Conservation (phyloP, 1,139 yeast species). For the Saccharomyces hybrid region DNA sequence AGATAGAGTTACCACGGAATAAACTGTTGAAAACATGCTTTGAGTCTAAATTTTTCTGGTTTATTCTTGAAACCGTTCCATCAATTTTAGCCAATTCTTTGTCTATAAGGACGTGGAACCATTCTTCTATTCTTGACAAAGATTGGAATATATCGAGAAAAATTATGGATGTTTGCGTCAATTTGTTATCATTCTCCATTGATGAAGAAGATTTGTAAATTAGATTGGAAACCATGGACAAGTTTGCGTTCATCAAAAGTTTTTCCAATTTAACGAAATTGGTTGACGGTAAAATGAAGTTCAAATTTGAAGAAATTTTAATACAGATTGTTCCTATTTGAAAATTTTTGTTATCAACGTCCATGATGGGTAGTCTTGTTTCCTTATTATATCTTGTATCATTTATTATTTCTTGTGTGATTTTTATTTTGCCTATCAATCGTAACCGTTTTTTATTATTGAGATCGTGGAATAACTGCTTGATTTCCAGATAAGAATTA, state of each 20-base stretch:
- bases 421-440: constrained; percentile 46
- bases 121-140: constrained; percentile 52
- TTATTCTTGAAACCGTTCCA: constrained; percentile 17
- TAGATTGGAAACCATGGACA: constrained; percentile 2
- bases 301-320: constrained; percentile 46
- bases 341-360: constrained; percentile 19
- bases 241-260: constrained; percentile 40
- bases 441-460: constrained; percentile 23
- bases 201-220: constrained; percentile 27
- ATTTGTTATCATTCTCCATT: constrained; percentile 34
- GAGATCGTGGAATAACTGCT: constrained; percentile 46
- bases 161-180: constrained; percentile 48
- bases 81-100: constrained; percentile 48
- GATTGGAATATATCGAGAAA: constrained; percentile 61
- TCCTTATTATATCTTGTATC: constrained; percentile 28
- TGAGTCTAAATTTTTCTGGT: constrained; percentile 12
- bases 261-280: constrained; percentile 55
- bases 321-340: constrained; percentile 54
- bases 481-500: constrained; percentile 10
- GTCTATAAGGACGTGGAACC: constrained; percentile 64
- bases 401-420: constrained; percentile 48
- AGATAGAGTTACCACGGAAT: constrained; percentile 76
- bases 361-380: constrained; percentile 30
- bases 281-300: constrained; percentile 51
- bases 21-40: constrained; percentile 52